Evolutionary conservation across 768 basidiomycete species (phyloP).

Genomic region (Xerocomellus amylosporus): DNA sequence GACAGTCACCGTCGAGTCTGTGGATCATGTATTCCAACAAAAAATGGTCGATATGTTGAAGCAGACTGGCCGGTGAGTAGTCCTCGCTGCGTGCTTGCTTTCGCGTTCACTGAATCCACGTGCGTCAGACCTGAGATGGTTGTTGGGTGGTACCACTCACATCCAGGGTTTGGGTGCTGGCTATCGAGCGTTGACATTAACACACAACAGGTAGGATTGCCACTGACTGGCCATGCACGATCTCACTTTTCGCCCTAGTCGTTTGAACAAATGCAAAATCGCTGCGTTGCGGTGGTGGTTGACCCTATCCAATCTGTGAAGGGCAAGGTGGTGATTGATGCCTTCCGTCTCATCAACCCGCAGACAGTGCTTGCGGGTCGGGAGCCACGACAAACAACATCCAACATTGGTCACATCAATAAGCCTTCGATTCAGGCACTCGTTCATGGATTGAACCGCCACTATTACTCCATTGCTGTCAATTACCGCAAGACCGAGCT

Average conservation of each 20-base stretch:
- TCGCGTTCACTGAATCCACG: constrained; percentile 4
- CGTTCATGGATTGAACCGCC: constrained; percentile 95
- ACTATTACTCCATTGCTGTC: constrained; percentile 97
- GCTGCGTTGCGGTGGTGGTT: constrained; percentile 95
- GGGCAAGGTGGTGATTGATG: constrained; percentile 98
- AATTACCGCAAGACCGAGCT: constrained; percentile 98
- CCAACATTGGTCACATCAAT: constrained; percentile 97
- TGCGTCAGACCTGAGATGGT: constrained; percentile 84
- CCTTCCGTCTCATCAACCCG: constrained; percentile 95
- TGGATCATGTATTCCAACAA: constrained; percentile 97
- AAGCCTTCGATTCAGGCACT: constrained; percentile 99
- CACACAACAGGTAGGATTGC: constrained; percentile 78
- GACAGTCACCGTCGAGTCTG: constrained; percentile 95
- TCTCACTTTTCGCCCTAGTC: constrained; percentile 53
- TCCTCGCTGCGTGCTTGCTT: constrained; percentile 3
- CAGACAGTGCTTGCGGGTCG: constrained; percentile 86
- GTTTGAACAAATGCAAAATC: constrained; percentile 89
- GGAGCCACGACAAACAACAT: constrained; percentile 95
- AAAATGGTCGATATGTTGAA: constrained; percentile 99
- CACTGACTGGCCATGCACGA: neutral
- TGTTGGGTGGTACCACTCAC: constrained; percentile 99
- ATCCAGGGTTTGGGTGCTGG: constrained; percentile 99
- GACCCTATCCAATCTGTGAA: constrained; percentile 99
- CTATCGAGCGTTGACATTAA: constrained; percentile 98
- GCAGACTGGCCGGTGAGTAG: constrained; percentile 88